Evolutionary conservation across 176 grass and related monocot genomes (phyloP).

Genomic region (Ananas comosus): DNA sequence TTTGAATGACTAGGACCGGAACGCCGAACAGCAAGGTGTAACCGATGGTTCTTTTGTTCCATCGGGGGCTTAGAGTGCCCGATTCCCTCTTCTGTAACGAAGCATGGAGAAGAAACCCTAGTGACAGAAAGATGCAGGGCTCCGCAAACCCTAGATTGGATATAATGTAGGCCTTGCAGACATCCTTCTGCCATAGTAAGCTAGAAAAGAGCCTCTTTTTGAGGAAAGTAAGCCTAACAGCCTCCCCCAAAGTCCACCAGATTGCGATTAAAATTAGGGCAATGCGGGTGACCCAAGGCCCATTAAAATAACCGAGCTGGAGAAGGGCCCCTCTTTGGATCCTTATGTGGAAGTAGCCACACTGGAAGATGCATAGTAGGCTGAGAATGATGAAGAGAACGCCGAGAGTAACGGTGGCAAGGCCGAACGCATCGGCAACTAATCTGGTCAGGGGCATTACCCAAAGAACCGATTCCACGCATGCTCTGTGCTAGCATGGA

Average conservation of each 20-base stretch:
- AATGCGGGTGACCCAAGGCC: constrained; percentile 76
- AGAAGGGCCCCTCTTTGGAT: constrained; percentile 37
- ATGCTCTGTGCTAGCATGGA: constrained; percentile 86
- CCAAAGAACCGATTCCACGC: constrained; percentile 77
- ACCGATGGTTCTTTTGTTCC: constrained; percentile 72
- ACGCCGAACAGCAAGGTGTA: constrained; percentile 68
- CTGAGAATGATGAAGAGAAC: constrained; percentile 49
- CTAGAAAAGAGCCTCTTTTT: constrained; percentile 57
- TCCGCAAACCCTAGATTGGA: constrained; percentile 96
- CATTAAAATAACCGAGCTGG: constrained; percentile 77
- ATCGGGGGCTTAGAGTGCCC: constrained; percentile 55
- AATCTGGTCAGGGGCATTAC: constrained; percentile 90
- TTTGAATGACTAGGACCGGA: constrained; percentile 55
- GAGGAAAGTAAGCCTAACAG: constrained; percentile 59
- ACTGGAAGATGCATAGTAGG: constrained; percentile 57
- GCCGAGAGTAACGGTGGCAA: constrained; percentile 62
- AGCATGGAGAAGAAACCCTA: constrained; percentile 69
- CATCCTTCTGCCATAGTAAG: constrained; percentile 45
- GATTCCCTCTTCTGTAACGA: constrained; percentile 67
- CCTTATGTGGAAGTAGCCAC: constrained; percentile 42
- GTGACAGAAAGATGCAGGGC: constrained; percentile 70
- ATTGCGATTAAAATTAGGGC: constrained; percentile 65
- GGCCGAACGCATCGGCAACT: constrained; percentile 85
- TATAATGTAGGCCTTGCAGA: constrained; percentile 78
- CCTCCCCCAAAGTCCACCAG: constrained; percentile 74